Evolutionary conservation across 1,284 basidiomycete genomes (phyloP), one percentile per base, ranked within the genome.

Genomic region (Takashimella koratensis): DNA sequence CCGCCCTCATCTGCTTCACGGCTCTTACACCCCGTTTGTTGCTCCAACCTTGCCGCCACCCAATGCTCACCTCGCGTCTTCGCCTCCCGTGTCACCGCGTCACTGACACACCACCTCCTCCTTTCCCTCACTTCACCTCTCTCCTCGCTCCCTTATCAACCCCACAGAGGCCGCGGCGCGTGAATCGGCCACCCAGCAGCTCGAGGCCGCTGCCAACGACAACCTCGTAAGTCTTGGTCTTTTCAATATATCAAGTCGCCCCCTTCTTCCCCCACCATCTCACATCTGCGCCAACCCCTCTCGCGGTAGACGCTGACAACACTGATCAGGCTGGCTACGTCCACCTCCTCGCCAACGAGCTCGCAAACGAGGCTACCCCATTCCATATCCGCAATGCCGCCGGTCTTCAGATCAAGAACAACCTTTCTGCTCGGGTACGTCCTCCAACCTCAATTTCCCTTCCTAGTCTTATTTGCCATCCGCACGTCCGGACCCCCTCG

Each of bases 391-490:
- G 95, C 64, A 94, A 91, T 69, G 93, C 95, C 16, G 93, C 96
- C 22, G 94, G 92, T 75, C 82, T 99, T 49, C 94, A 94, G 19
- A 81, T 99, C 78, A 99, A 98, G 84, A 99, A 99, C 75, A 85
- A 92, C 56, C 79, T 99, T 55, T 84, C 86, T 42, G 91, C 94
- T 57, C 82, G 91, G 68, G 91, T 94, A 78, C 73, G 88, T 82
- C 58, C 22, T 27, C 5, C 6, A 16, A 42, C 8, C 30, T 47
- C 51, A 54, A 24, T 49, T 23, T 27, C 56, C n/a, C n/a, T n/a
- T n/a, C 48, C 53, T 62, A 57, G 53, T 45, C 26, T 52, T 21
- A 27, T 36, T 51, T 5, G 41, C 41, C 52, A 53, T 63, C 53
- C 51, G 41, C 19, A 22, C 36, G 22, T 23, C 23, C 16, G 39